Evolutionary conservation across 352 stramenopile species (phyloP), one percentile per base, ranked within the genome.

Genomic region (Phytophthora crassamura): DNA sequence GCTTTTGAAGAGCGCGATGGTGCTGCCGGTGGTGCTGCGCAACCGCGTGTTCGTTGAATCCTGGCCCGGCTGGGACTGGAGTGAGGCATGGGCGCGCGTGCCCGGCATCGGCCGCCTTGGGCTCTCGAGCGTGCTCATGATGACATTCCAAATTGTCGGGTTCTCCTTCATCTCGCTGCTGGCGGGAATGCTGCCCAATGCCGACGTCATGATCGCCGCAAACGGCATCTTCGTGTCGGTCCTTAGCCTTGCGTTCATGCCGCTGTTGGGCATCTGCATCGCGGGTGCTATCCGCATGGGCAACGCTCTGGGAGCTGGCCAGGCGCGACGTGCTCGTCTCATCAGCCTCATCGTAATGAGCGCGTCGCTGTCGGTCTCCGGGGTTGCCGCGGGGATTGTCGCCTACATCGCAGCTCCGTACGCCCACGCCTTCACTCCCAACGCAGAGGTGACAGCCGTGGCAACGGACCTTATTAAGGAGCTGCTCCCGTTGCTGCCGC

Each of bases 21-120:
- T 88, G 38, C 20, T 86, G 45, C 80, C 83, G 4, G 64, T 90
- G 40, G 46, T 89, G 18, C 64, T 86, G 32, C 61, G 68, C 33
- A 88, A 82, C 65, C 52, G 56, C 0, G 69, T 81, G 16, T 91
- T 88, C 64, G 34, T 80, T 8, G 66, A 84, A n/a, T 61, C 77
- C 9, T 91, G 83, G 83, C 79, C 80, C 3, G 83, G 79, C 34
- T 87, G 75, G 81, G 67, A 82, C 30, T 74, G 59, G 40, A 64
- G 42, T 6, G 63, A 75, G 25, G 76, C 78, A 3, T 59, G 68
- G 53, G 54, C 60, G 15, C 73, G 84, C 38, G 73, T 86, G 15
- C 72, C 72, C 3, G 63, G 70, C 20, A 76, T 89, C 48, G 78
- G 65, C 22, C 67, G 59, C 0, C 62, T 88, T 1, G 69, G 67